Evolutionary conservation across 306 rosid genomes (phyloP).

Genomic region (Cicer bijugum): DNA sequence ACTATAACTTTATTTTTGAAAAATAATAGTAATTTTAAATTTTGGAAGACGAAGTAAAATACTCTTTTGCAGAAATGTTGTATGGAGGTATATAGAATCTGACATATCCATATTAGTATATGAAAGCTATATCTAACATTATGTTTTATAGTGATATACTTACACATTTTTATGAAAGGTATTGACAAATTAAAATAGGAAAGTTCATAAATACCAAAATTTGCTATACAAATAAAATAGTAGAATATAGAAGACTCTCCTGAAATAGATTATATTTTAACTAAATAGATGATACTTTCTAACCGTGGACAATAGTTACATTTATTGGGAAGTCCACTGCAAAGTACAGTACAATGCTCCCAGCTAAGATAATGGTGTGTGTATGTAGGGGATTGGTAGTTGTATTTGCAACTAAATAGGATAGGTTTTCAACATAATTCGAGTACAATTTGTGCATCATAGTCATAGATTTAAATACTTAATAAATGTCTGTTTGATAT

Average conservation of each 20-base stretch:
- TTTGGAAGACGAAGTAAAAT: too few species aligned
- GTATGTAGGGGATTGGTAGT: constrained; percentile 1
- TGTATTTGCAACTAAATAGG: background rate
- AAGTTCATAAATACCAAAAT: background rate
- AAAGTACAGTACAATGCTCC: constrained; percentile 1
- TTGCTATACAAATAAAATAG: background rate
- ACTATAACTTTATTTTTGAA: too few species aligned
- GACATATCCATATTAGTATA: background rate
- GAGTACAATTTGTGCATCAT: background rate
- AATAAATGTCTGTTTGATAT: background rate
- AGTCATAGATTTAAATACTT: background rate
- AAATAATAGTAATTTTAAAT: too few species aligned
- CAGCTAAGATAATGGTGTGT: background rate
- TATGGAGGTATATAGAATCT: constrained; percentile 8
- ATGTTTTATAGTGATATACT: too few species aligned
- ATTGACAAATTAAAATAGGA: constrained; percentile 2
- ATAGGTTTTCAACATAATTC: background rate
- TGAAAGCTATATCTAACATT: background rate
- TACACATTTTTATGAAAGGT: background rate
- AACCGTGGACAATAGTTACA: background rate
- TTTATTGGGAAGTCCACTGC: background rate
- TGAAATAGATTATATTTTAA: background rate
- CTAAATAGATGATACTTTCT: background rate
- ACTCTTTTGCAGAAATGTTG: background rate
- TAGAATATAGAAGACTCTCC: background rate